A percentile compares a stretch with the other conserved stretches of the same genome.
Evolutionary conservation across 768 basidiomycete species (phyloP).

Genomic region (Tulasnella sp.): DNA sequence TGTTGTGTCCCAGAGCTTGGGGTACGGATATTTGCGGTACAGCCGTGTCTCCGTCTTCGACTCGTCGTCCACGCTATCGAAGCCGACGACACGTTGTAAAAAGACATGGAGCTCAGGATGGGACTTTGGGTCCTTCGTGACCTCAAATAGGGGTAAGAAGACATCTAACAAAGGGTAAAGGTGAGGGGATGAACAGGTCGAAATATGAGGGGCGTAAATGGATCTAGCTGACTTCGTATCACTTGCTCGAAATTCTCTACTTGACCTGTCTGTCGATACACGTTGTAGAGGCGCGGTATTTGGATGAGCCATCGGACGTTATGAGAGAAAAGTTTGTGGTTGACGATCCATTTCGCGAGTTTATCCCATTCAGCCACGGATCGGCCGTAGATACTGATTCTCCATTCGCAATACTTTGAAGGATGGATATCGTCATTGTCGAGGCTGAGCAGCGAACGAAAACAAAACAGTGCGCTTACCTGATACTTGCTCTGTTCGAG

Average conservation of each 20-base stretch:
- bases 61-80: constrained; percentile 99
- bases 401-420: constrained; percentile 85
- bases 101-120: constrained; percentile 95
- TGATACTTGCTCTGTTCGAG: constrained; percentile 98
- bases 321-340: constrained; percentile 87
- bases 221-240: constrained; percentile 60
- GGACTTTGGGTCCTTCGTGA: constrained; percentile 76
- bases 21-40: constrained; percentile 89
- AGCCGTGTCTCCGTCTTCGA: constrained; percentile 85
- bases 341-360: constrained; percentile 90
- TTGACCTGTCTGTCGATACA: constrained; percentile 82
- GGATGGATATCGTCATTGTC: neutral
- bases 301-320: constrained; percentile 98
- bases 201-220: too few species aligned
- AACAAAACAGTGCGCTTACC: constrained; percentile 31
- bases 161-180: constrained; percentile 45
- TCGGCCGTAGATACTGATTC: constrained; percentile 90
- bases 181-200: neutral
- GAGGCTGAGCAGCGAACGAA: neutral
- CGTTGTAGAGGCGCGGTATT: constrained; percentile 85
- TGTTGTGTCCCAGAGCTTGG: constrained; percentile 74
- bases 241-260: constrained; percentile 85
- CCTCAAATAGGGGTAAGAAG: constrained; percentile 89
- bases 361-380: constrained; percentile 89
- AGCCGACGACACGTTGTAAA: constrained; percentile 88